Evolutionary conservation across 2,329 filamentous ascomycete genomes (phyloP), one percentile per base, ranked within the genome.

Genomic region (Beauveria sp.): DNA sequence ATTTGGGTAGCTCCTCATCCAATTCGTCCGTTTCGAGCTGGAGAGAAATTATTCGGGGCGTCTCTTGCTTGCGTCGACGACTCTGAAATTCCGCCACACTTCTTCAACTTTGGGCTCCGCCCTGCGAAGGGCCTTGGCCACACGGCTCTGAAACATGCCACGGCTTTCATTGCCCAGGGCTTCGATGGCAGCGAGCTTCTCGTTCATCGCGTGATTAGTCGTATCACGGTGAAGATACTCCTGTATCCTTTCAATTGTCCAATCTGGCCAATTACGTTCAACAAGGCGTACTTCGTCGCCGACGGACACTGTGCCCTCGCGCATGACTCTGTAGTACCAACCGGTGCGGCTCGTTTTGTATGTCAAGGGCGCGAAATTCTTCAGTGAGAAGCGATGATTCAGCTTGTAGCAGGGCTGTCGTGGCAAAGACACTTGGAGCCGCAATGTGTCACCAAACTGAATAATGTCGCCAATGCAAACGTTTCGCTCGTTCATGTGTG

Each of bases 381-480:
- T 83, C 10, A 87, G 73, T 40, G 81, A 77, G 70, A 89, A 89
- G 1, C 86, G 83, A 66, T 88, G 85, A 68, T 88, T 89, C 9
- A 89, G 78, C 69, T 88, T 89, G 74, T 83, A 88, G 73, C 86
- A 88, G 10, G 86, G 86, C 65, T 85, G 81, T 18, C 86, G 79
- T 0, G 86, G 86, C 26, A 87, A 73, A 64, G 79, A 82, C 26
- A 88, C 81, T 66, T 88, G 82, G 0, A 88, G 75, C 3, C 84
- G 62, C 0, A 84, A 76, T 2, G 77, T 74, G 51, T 76, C 72
- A 0, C 80, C 79, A 8, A 88, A 77, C 0, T 77, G 74, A 20
- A 86, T 74, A 16, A 83, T 73, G 66, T 89, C 86, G 24, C 86
- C 86, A 57, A 89, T 85, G 70, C 86, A 88, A 1, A 88, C 74